phyloP scores from a whole-genome alignment of 75 land plant species.

The Pinus tabuliformis region DNA sequence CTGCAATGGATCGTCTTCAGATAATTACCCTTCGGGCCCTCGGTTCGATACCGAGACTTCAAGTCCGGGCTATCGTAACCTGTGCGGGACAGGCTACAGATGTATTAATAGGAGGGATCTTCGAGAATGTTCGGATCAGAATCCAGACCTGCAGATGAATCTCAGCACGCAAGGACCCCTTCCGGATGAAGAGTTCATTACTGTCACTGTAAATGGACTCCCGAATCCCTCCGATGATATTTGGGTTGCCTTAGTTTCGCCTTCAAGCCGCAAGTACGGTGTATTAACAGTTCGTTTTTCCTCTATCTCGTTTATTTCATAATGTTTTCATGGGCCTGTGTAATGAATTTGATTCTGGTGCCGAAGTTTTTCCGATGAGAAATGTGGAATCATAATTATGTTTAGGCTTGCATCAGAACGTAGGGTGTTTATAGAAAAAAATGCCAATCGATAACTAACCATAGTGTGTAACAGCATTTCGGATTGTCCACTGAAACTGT shows the following conservation, averaged over 20 bases:
- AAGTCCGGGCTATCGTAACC: not conserved
- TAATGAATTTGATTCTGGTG: too few relatives aligned
- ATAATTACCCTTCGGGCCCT: not conserved
- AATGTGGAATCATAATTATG: too few relatives aligned
- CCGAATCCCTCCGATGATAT: conserved; percentile 30
- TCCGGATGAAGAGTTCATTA: conserved; percentile 44
- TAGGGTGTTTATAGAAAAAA: too few relatives aligned
- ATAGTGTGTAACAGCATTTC: conserved; percentile 26
- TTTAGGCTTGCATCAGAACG: too few relatives aligned
- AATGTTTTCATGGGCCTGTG: too few relatives aligned
- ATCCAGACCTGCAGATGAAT: conserved; percentile 34
- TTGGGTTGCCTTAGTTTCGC: conserved; percentile 74
- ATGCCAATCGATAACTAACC: too few relatives aligned
- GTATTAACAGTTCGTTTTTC: too few relatives aligned
- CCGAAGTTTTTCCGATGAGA: too few relatives aligned
- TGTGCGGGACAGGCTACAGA: conserved; percentile 17
- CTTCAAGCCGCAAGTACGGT: conserved; percentile 49
- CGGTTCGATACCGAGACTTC: not conserved
- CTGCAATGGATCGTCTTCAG: not conserved
- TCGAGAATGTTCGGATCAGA: conserved; percentile 25
- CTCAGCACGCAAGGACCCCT: conserved; percentile 26
- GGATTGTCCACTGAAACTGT: conserved; percentile 27
- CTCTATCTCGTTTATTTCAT: too few relatives aligned
- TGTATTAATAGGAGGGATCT: conserved; percentile 35
- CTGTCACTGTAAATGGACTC: conserved; percentile 58